These are phyloP conservation scores for Trametes sanguinea DNA, from an alignment of 768 basidiomycete species.

Conservation along the genomic window DNA sequence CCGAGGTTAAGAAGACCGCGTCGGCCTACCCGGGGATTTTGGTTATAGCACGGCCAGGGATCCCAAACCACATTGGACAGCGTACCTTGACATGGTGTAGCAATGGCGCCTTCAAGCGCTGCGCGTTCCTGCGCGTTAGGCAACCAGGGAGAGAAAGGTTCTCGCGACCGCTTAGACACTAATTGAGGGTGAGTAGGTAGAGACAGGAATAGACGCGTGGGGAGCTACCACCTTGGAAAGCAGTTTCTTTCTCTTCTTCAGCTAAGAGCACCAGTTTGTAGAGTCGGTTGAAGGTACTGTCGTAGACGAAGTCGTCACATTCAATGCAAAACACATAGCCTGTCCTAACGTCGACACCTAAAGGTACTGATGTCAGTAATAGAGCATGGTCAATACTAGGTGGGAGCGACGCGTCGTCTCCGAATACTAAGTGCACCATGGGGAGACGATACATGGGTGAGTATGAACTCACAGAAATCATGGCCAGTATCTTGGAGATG, in stretches of 20 bases:
- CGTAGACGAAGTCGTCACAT: conserved; percentile 77
- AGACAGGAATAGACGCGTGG: not conserved
- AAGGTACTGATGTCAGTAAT: not conserved
- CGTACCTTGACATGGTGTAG: conserved; percentile 76
- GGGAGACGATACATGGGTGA: not conserved
- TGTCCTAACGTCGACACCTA: conserved; percentile 73
- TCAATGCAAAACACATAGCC: conserved; percentile 74
- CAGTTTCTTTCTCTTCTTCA: conserved; percentile 61
- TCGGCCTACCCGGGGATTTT: conserved; percentile 50
- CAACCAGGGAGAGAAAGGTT: conserved; percentile 52
- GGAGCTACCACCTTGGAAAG: conserved; percentile 53
- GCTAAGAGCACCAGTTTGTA: conserved; percentile 47
- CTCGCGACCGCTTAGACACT: conserved; percentile 45
- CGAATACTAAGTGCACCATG: not conserved
- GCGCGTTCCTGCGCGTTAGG: conserved; percentile 43
- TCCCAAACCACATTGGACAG: conserved; percentile 1
- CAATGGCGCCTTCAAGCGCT: conserved; percentile 49
- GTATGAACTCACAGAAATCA: conserved; percentile 57
- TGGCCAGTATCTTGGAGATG: conserved; percentile 65
- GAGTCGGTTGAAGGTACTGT: conserved; percentile 50
- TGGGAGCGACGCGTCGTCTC: not conserved
- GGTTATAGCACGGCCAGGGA: not conserved
- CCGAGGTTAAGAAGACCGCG: conserved; percentile 86
- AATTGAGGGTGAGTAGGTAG: conserved; percentile 1
- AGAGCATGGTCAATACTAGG: not conserved